A percentile compares a stretch with the other conserved stretches of the same genome.
These are phyloP conservation scores for Limnomonas spitsbergensis DNA, from an alignment of 139 green algal genomes.

Conservation along the genomic window DNA sequence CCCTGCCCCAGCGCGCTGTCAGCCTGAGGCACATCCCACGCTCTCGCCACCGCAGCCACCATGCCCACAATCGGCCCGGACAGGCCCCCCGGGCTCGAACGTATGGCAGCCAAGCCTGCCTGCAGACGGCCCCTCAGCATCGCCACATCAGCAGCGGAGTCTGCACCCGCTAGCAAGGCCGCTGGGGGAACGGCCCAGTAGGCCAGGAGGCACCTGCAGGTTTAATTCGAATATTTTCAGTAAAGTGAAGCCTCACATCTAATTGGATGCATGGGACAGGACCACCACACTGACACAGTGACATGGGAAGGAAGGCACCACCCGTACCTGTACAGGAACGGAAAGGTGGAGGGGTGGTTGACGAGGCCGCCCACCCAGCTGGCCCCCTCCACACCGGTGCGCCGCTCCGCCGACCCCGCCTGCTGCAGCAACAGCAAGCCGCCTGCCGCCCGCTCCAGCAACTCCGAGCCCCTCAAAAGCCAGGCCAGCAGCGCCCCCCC, in stretches of 20 bases:
- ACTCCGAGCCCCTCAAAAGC: background rate
- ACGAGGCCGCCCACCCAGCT: slow-evolving; percentile 21
- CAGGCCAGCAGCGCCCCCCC: too few species aligned
- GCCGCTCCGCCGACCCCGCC: background rate
- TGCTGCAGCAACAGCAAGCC: background rate
- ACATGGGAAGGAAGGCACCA: too few species aligned
- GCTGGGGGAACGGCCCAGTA: slow-evolving; percentile 47
- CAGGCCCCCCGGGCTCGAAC: background rate
- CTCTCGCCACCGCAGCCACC: background rate
- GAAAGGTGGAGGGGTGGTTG: slow-evolving; percentile 42
- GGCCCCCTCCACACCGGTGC: too few species aligned
- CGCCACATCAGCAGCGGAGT: background rate
- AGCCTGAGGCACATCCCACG: background rate
- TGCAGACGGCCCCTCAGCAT: background rate
- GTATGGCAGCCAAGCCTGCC: background rate
- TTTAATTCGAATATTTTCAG: too few species aligned
- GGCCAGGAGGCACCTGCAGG: too few species aligned
- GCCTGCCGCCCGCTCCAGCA: background rate
- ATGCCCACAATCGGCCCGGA: background rate
- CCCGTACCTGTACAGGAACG: slow-evolving; percentile 40
- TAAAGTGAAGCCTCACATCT: too few species aligned
- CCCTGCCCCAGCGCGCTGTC: background rate
- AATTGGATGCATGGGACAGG: too few species aligned
- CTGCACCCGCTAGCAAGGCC: slow-evolving; percentile 20
- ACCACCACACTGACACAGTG: too few species aligned